Evolutionary conservation across 305 asterid genomes (phyloP), one percentile per base, ranked within the genome.

Genomic region (Ajuga reptans): DNA sequence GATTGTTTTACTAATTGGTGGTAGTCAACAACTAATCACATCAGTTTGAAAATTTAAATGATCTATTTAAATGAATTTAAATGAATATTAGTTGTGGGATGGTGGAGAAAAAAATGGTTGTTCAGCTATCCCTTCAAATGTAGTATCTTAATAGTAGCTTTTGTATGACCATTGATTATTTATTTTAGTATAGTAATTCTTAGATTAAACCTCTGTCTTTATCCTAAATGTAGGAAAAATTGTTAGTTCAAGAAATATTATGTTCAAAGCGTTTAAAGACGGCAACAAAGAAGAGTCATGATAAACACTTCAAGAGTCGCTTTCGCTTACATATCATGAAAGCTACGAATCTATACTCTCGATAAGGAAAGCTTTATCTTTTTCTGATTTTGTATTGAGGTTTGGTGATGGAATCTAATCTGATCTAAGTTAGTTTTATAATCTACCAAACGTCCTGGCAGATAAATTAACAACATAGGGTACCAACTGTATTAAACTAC

Each of bases 331-430:
- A 52, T 75, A 21, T 78, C 73, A 69, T 43, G 76, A 70, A 68
- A 73, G 66, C 75, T 50, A 78, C 77, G 62, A n/a, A 75, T 66
- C 54, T 42, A 41, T 69, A 70, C 64, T 46, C 72, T 50, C 66
- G 77, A 78, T 63, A 72, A 51, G 34, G 78, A 78, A 16, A 77
- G 73, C 62, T 76, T 73, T 69, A 78, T 72, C 69, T 65, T 72
- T 46, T 72, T 78, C 71, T 70, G 72, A 50, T 72, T 81, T 68
- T 81, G 67, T 56, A 55, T 72, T 56, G 65, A 74, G 72, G 81
- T 82, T 86, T 74, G 89, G 77, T 81, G 78, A 73, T 80, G 78
- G 92, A 84, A 85, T 87, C 90, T 79, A 56, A 67, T 80, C 74
- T 77, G 82, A 73, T 81, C 64, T 59, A 81, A 68, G 81, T 85